Evolutionary conservation across 768 basidiomycete genomes (phyloP).

Genomic region (Lyophyllum atratum): DNA sequence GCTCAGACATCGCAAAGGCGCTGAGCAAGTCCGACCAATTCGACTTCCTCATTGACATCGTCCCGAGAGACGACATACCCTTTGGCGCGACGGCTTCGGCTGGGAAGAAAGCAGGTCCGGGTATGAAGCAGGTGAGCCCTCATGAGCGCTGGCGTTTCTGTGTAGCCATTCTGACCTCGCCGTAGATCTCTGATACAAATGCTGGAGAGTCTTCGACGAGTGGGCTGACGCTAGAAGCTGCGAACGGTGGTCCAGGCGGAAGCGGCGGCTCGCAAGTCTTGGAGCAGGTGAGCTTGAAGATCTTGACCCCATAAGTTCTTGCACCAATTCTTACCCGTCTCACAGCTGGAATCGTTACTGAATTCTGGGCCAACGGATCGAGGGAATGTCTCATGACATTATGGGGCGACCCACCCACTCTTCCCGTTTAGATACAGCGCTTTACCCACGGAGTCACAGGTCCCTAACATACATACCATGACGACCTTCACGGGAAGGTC

Average conservation of each 20-base stretch:
- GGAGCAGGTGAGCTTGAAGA: conserved; percentile 18
- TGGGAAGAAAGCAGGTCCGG: conserved; percentile 21
- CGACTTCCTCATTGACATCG: conserved; percentile 96
- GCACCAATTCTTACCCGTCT: background rate
- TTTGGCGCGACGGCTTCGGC: conserved; percentile 28
- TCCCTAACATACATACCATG: background rate
- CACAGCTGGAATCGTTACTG: conserved; percentile 22
- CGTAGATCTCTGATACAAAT: conserved; percentile 3
- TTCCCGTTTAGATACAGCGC: background rate
- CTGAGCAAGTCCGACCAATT: conserved; percentile 93
- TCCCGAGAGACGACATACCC: conserved; percentile 77
- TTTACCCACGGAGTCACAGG: background rate
- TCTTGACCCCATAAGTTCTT: background rate
- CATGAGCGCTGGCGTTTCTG: background rate
- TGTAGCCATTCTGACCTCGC: background rate
- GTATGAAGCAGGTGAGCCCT: conserved; percentile 18
- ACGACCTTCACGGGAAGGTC: background rate
- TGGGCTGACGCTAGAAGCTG: conserved; percentile 6
- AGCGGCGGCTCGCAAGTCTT: conserved; percentile 18
- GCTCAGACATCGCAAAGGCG: conserved; percentile 92
- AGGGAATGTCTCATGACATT: conserved; percentile 10
- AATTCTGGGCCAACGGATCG: conserved; percentile 20
- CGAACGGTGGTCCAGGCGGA: background rate
- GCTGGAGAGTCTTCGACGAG: conserved; percentile 8
- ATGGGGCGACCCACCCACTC: background rate